phyloP scores from a whole-genome alignment of 208 protist genomes.

The Wallacemonas collosoma region DNA sequence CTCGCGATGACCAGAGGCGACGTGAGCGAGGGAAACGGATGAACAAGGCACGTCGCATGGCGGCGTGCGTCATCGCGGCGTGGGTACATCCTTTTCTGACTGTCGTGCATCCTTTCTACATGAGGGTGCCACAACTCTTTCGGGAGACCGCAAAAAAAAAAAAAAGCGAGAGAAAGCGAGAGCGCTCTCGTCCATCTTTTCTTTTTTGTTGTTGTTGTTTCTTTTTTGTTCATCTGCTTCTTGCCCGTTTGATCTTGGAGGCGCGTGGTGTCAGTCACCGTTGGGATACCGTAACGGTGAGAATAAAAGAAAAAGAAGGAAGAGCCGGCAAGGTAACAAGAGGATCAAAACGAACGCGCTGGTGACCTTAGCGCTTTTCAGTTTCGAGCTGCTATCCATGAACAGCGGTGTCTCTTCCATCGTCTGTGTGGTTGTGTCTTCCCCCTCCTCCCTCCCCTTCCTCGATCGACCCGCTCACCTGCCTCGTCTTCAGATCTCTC shows the following conservation, averaged over 20 bases:
- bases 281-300: background rate
- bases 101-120: too few relatives aligned
- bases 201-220: background rate
- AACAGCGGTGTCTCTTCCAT: background rate
- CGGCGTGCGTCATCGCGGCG: too few relatives aligned
- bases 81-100: too few relatives aligned
- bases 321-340: background rate
- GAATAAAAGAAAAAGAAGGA: slow-evolving; percentile 12
- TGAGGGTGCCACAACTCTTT: too few relatives aligned
- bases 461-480: too few relatives aligned
- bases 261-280: background rate
- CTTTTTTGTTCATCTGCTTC: background rate
- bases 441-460: background rate
- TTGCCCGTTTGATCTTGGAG: background rate
- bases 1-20: too few relatives aligned
- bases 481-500: too few relatives aligned
- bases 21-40: too few relatives aligned
- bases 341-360: background rate
- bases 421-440: slow-evolving; percentile 2
- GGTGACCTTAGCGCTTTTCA: slow-evolving; percentile 18
- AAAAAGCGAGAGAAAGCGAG: too few relatives aligned
- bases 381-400: background rate
- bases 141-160: too few relatives aligned
- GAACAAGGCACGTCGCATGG: too few relatives aligned
- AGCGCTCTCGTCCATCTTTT: background rate